phyloP scores from a whole-genome alignment of 805 yeast genomes.

The Cyberlindnera maritima region DNA sequence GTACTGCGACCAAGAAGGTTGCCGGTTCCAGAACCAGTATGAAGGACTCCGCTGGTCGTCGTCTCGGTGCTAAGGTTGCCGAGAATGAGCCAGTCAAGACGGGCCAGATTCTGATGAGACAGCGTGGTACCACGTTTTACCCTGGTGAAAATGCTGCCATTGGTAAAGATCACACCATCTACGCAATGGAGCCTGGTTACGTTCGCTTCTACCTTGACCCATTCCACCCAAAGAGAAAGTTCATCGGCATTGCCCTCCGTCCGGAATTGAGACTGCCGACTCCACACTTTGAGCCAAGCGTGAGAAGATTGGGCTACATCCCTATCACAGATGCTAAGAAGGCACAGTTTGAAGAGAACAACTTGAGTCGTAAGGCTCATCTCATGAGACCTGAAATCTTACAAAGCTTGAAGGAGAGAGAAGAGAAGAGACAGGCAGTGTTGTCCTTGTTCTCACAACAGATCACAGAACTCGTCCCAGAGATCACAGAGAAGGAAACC shows the following conservation, averaged over 20 bases:
- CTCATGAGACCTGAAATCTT: constrained; percentile 52
- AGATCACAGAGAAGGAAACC: constrained; percentile 31
- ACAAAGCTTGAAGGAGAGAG: constrained; percentile 39
- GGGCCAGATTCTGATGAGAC: constrained; percentile 89
- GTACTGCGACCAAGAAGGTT: constrained; percentile 91
- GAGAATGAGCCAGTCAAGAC: constrained; percentile 72
- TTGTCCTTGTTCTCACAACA: constrained; percentile 31
- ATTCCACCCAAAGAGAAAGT: constrained; percentile 89
- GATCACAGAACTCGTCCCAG: constrained; percentile 27
- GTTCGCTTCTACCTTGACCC: constrained; percentile 93
- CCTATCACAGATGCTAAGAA: constrained; percentile 46
- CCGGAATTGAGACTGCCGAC: constrained; percentile 70
- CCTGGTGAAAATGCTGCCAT: constrained; percentile 92
- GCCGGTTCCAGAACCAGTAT: constrained; percentile 93
- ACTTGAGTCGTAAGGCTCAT: constrained; percentile 66
- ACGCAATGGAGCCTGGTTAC: constrained; percentile 88
- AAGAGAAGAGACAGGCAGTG: constrained; percentile 34
- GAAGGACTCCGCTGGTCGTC: constrained; percentile 92
- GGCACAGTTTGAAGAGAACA: constrained; percentile 57
- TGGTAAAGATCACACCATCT: constrained; percentile 92
- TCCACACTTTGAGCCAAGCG: constrained; percentile 86
- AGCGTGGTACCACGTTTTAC: constrained; percentile 90
- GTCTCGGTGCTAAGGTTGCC: constrained; percentile 85
- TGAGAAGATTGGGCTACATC: constrained; percentile 77
- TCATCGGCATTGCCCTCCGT: constrained; percentile 80